Evolutionary conservation across 2,329 filamentous ascomycete genomes (phyloP).

Genomic region (Botrytis aclada): DNA sequence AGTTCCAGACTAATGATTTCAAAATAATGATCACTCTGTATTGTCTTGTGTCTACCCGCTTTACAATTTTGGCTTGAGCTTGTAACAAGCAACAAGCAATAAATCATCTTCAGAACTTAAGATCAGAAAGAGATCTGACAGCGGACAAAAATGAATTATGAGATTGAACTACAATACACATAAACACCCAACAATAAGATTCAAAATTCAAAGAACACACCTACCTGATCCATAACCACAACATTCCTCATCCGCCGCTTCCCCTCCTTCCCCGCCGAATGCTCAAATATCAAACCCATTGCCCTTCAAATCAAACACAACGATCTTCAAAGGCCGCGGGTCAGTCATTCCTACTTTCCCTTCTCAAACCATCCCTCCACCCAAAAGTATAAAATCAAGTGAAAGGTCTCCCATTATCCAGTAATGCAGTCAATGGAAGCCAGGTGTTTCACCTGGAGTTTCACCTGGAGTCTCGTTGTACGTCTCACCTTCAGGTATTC

Average conservation of each 20-base stretch:
- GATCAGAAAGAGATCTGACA: neutral
- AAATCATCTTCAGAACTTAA: neutral
- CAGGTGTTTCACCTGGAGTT: neutral
- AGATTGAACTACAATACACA: neutral
- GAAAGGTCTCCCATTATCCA: neutral
- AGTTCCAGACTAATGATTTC: neutral
- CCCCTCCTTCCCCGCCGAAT: too few relatives aligned
- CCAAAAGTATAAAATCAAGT: neutral
- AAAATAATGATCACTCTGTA: neutral
- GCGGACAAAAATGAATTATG: neutral
- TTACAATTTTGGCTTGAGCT: neutral
- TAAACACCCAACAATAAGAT: neutral
- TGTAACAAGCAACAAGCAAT: neutral
- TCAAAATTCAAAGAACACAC: neutral
- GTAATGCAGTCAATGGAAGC: neutral
- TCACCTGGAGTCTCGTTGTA: neutral
- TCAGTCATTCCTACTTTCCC: neutral
- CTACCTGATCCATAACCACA: neutral
- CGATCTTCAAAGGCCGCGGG: too few relatives aligned
- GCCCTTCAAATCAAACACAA: too few relatives aligned
- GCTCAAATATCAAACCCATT: neutral
- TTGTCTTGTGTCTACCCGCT: fast-evolving
- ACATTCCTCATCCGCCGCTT: neutral
- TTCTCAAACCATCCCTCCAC: neutral
- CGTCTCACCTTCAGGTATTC: neutral